Evolutionary conservation across 1,284 basidiomycete genomes (phyloP).

Genomic region (Termitomyces sp.): DNA sequence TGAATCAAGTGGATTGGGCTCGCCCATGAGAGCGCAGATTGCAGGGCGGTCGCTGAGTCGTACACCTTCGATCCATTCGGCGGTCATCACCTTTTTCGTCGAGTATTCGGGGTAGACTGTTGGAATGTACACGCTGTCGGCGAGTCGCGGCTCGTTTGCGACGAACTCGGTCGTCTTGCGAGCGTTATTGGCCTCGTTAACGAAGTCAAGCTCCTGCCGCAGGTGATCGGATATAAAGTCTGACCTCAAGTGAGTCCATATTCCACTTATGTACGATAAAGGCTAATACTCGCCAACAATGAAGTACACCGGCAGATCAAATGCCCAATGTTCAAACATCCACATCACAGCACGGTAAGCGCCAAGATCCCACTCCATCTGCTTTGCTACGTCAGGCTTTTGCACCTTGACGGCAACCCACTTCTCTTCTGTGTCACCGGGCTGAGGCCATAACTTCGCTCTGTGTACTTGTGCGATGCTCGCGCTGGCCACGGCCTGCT

Average conservation of each 20-base stretch:
- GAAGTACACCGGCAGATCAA: slow-evolving; percentile 75
- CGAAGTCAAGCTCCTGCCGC: slow-evolving; percentile 77
- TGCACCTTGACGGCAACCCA: slow-evolving; percentile 92
- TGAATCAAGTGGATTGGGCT: slow-evolving; percentile 21
- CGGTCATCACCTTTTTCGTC: slow-evolving; percentile 75
- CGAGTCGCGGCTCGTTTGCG: slow-evolving; percentile 58
- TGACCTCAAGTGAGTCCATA: slow-evolving; percentile 17
- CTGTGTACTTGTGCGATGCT: slow-evolving; percentile 88
- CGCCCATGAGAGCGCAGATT: slow-evolving; percentile 55
- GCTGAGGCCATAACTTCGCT: slow-evolving; percentile 51
- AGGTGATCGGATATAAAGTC: slow-evolving; percentile 82
- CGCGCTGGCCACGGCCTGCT: slow-evolving; percentile 73
- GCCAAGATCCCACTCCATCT: slow-evolving; percentile 80
- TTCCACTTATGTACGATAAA: background rate
- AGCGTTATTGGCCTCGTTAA: slow-evolving; percentile 69
- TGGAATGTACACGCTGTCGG: slow-evolving; percentile 74
- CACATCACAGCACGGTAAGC: slow-evolving; percentile 66
- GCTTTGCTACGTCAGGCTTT: slow-evolving; percentile 80
- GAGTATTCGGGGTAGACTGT: slow-evolving; percentile 70
- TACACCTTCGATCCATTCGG: slow-evolving; percentile 84
- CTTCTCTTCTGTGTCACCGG: slow-evolving; percentile 40
- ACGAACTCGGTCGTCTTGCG: slow-evolving; percentile 54
- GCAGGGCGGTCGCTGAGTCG: slow-evolving; percentile 66
- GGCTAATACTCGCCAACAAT: slow-evolving; percentile 50
- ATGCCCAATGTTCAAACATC: slow-evolving; percentile 69